Evolutionary conservation across 169 alveolate genomes (phyloP), one percentile per base, ranked within the genome.

Genomic region (Plasmodium reichenowi): DNA sequence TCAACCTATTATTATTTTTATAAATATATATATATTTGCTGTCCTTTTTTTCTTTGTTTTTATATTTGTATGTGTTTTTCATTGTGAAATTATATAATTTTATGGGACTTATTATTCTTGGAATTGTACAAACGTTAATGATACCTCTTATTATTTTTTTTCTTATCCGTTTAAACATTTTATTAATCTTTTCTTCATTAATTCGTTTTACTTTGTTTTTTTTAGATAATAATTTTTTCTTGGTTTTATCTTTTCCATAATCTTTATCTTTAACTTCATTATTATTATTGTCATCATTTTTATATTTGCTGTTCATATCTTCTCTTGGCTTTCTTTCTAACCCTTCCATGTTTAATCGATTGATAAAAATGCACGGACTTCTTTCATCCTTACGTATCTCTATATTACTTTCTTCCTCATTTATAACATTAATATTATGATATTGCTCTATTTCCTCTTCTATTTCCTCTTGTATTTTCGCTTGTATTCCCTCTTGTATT

Each of bases 331-430:
- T 38, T 38, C 47, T 38, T 5, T 38, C 47, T 38, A 38, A 38
- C 47, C 47, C 47, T 38, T 38, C 47, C 9, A 38, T 38, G 9
- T 38, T 38, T 5, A 38, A 38, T 38, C 10, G 47, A 38, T 38
- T 38, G 10, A 38, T 38, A 38, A 38, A 38, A 38, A 38, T 5
- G 2, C 47, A 38, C 0, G 83, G 48, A 72, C 59, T 66, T 48
- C 10, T 47, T 38, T 72, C 68, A 56, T 56, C 22, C 8, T 17
- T 56, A 15, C 8, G 9, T 15, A 17, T 56, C 9, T 52, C 26
- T 17, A 32, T 54, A 72, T 48, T 72, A 10, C 17, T 3, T 38
- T 72, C 32, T 45, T 72, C 52, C 20, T 72, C 10, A 38, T 38
- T 38, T 38, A 38, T 38, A 38, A 38, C 47, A 38, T 5, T 38